Conservation (phyloP, 176 grass and related monocot species). For the Panicum miliaceum region DNA sequence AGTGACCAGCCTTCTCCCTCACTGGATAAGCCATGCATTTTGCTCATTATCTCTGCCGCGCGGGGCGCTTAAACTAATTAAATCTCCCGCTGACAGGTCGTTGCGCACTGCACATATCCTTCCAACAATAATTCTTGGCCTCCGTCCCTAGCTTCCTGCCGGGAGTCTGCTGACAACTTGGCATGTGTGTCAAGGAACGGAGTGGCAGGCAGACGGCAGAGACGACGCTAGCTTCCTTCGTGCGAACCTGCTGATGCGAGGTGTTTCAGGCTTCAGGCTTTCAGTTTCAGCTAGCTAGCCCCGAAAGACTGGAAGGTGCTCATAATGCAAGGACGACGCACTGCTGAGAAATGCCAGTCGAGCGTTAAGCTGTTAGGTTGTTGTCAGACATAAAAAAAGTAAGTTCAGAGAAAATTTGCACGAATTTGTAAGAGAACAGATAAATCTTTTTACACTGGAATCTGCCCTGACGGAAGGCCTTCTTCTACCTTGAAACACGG, state of each 20-base stretch:
- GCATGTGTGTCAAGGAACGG: not conserved
- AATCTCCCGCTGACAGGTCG: not conserved
- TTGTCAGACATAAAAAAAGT: too few species aligned
- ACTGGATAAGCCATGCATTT: not conserved
- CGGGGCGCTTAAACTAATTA: conserved; percentile 2
- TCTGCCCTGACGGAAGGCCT: too few species aligned
- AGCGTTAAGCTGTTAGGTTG: too few species aligned
- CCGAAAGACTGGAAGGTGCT: not conserved
- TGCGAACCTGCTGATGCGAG: not conserved
- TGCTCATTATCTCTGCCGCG: too few species aligned
- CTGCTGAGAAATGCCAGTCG: not conserved
- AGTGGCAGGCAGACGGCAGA: not conserved
- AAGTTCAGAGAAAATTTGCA: too few species aligned
- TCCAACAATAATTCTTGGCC: not conserved
- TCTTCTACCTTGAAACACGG: too few species aligned
- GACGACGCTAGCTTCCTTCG: not conserved
- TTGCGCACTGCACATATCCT: not conserved
- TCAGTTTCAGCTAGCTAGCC: not conserved
- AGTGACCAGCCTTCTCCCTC: not conserved
- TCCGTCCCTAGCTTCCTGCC: not conserved
- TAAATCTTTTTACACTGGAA: too few species aligned
- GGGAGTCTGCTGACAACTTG: not conserved
- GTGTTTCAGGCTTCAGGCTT: not conserved
- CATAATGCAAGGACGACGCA: not conserved
- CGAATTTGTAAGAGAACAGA: too few species aligned